phyloP scores from a whole-genome alignment of 768 basidiomycete species.

The Stropharia rugosoannulata region DNA sequence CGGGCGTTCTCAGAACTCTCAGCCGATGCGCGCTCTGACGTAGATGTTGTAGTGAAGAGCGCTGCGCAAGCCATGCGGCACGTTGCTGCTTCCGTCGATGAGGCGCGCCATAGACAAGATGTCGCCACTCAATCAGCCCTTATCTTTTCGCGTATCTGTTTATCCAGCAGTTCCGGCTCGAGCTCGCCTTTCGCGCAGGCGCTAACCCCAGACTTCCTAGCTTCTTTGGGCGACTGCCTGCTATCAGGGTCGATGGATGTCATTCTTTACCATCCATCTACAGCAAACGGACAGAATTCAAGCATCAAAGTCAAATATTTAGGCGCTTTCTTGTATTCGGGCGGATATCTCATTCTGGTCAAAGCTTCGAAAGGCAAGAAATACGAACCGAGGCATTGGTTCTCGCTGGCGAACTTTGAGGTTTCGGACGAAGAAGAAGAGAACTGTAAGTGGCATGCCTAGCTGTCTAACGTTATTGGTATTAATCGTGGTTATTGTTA shows the following conservation, averaged over 20 bases:
- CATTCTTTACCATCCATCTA: slow-evolving; percentile 61
- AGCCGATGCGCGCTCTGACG: slow-evolving; percentile 26
- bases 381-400: slow-evolving; percentile 91
- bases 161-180: slow-evolving; percentile 28
- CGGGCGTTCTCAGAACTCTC: slow-evolving; percentile 19
- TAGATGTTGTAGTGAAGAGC: slow-evolving; percentile 44
- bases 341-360: slow-evolving; percentile 83
- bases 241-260: slow-evolving; percentile 89
- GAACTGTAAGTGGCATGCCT: slow-evolving; percentile 59
- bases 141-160: slow-evolving; percentile 64
- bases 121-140: slow-evolving; percentile 63
- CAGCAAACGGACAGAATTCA: slow-evolving; percentile 39
- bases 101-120: slow-evolving; percentile 70
- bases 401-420: slow-evolving; percentile 73
- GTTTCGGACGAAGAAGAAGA: slow-evolving; percentile 66
- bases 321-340: slow-evolving; percentile 85
- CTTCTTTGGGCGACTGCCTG: slow-evolving; percentile 74
- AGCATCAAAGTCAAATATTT: slow-evolving; percentile 81
- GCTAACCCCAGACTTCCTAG: slow-evolving; percentile 57
- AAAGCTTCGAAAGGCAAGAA: slow-evolving; percentile 79
- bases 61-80: slow-evolving; percentile 72
- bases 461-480: background rate
- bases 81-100: slow-evolving; percentile 78
- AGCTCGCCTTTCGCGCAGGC: slow-evolving; percentile 31
- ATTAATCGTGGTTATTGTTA: background rate